Evolutionary conservation across 1,139 yeast species (phyloP).

Genomic region (Schizosaccharomyces versatilis): DNA sequence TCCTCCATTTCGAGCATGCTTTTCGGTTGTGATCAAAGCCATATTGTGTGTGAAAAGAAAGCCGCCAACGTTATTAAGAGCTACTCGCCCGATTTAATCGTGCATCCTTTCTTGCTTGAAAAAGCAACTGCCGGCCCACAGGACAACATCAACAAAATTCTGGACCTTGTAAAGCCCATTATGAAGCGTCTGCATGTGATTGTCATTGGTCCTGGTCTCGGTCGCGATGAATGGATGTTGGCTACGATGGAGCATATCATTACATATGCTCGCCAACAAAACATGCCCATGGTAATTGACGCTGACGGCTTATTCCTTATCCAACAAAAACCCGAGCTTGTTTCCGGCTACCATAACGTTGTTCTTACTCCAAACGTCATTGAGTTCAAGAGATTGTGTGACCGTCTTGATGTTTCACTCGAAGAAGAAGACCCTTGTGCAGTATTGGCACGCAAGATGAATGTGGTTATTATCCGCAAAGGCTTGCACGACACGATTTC

Average conservation of each 20-base stretch:
- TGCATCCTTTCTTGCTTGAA: conserved; percentile 59
- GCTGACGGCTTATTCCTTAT: conserved; percentile 68
- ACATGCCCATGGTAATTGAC: conserved; percentile 54
- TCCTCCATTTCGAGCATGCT: conserved; percentile 23
- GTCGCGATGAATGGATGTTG: conserved; percentile 54
- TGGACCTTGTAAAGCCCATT: conserved; percentile 34
- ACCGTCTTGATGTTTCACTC: conserved; percentile 25
- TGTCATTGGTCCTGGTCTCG: conserved; percentile 85
- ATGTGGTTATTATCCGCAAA: conserved; percentile 50
- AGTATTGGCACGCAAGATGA: conserved; percentile 32
- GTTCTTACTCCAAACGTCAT: conserved; percentile 74
- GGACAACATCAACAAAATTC: conserved; percentile 19
- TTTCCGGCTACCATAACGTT: conserved; percentile 32
- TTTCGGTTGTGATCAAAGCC: conserved; percentile 75
- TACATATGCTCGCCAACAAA: conserved; percentile 29
- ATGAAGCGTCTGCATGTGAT: conserved; percentile 55
- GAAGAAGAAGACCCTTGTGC: conserved; percentile 17
- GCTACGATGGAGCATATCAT: conserved; percentile 37
- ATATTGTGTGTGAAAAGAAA: conserved; percentile 53
- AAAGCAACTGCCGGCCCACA: conserved; percentile 7
- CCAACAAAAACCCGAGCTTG: conserved; percentile 32
- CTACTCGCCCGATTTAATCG: conserved; percentile 87
- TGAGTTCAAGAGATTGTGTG: conserved; percentile 51
- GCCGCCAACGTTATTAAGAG: conserved; percentile 70
- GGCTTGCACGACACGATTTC: conserved; percentile 48